Conservation (phyloP, 495 filamentous ascomycete species). For the Lichenothelia convexa region DNA sequence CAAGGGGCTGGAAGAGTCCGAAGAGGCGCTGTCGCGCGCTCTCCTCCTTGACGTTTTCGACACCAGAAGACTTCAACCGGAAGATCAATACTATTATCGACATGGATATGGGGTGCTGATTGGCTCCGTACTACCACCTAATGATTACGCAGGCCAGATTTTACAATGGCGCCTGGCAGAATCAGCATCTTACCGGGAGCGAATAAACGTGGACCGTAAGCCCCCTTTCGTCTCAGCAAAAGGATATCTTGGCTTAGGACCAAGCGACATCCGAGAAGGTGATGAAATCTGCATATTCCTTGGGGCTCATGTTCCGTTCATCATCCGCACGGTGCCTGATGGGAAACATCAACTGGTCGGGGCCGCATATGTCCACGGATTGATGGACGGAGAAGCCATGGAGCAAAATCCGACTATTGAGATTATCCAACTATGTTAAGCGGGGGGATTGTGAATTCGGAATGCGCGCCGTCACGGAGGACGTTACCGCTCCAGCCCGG, state of each 20-base stretch:
- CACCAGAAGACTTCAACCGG: too few species aligned
- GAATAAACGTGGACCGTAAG: not conserved
- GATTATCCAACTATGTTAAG: not conserved
- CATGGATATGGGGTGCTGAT: not conserved
- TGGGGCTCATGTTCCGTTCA: not conserved
- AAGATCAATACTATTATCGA: not conserved
- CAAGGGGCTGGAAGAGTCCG: too few species aligned
- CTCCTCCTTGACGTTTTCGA: too few species aligned
- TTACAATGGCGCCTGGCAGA: not conserved
- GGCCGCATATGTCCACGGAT: constrained; percentile 1
- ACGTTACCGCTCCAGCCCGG: too few species aligned
- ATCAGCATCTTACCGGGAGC: not conserved
- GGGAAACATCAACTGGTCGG: not conserved
- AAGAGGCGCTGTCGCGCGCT: too few species aligned
- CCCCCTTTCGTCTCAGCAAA: not conserved
- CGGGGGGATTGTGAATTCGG: too few species aligned
- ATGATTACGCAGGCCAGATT: not conserved
- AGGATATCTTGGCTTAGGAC: not conserved
- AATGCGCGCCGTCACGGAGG: too few species aligned
- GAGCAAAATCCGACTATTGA: not conserved
- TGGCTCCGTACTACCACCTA: not conserved
- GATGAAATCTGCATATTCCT: not conserved
- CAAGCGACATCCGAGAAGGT: not conserved
- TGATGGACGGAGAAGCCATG: constrained; percentile 1
- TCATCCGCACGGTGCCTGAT: not conserved